Evolutionary conservation across 2,329 filamentous ascomycete species (phyloP), one percentile per base, ranked within the genome.

Genomic region (Ceratocystis cubensis): DNA sequence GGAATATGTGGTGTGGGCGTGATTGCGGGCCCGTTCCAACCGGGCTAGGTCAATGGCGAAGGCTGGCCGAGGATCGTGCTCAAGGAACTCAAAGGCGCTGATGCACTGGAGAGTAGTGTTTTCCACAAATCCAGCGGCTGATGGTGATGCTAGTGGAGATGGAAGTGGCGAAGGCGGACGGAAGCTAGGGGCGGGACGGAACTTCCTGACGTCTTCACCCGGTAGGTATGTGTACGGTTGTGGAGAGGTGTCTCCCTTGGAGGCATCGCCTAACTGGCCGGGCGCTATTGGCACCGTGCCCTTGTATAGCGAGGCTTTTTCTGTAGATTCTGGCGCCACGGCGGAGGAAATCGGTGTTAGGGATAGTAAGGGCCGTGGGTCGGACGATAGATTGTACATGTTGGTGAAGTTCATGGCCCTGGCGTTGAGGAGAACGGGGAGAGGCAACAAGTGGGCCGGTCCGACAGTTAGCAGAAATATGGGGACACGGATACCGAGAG

Each of bases 11-110:
- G 30, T 33, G 30, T 33, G 30, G 30, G 6, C 79, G 70, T 30
- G 20, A 85, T 86, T n/a, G 76, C 74, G 1, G 78, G 74, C 33
- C 17, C 15, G 15, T 41, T 56, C n/a, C n/a, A n/a, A 7, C 48
- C 44, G 83, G 6, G 78, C 78, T 63, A 89, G 75, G 71, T 93
- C 88, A 44, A 93, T 78, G 53, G 93, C 81, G 71, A 93, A 90
- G 0, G 87, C 89, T 2, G 88, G 89, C 61, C 89, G 79, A 63
- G 87, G 83, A 73, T 94, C 89, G 70, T 88, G 83, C 72, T 93
- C 88, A 50, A 94, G 75, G 48, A 93, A 76, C 73, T 93, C 89
- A 22, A 87, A 75, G 8, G 90, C 80, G 28, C 87, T 86, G 64
- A 91, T 79, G 30, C 82, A 81, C 53, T 83, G 82, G 3, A 92